These are phyloP conservation scores for Rickenella mellea DNA, from an alignment of 768 basidiomycete genomes.

Conservation along the genomic window DNA sequence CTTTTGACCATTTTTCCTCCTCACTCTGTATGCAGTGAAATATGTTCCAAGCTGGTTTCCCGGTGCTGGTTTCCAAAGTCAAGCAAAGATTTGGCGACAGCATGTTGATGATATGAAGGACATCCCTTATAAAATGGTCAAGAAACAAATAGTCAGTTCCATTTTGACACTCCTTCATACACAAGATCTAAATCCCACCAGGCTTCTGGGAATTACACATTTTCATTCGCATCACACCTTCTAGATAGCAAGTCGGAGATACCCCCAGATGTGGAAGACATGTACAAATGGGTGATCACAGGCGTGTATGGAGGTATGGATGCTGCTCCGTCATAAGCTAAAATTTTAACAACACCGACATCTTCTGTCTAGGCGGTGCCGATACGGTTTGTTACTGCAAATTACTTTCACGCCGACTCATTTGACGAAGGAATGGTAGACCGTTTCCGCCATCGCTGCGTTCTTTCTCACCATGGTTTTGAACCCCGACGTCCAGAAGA, in stretches of 20 bases:
- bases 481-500: too few species aligned
- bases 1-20: too few species aligned
- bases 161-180: slow-evolving; percentile 1
- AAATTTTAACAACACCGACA: background rate
- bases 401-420: too few species aligned
- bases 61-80: slow-evolving; percentile 24
- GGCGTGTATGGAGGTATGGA: slow-evolving; percentile 10
- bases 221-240: slow-evolving; percentile 10
- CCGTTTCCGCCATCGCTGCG: too few species aligned
- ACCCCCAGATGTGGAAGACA: slow-evolving; percentile 4
- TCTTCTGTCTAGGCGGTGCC: slow-evolving; percentile 5
- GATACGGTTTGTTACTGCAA: slow-evolving; percentile 11
- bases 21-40: slow-evolving; percentile 19
- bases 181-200: too few species aligned
- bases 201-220: slow-evolving; percentile 11
- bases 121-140: slow-evolving; percentile 21
- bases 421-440: too few species aligned
- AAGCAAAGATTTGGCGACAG: slow-evolving; percentile 17
- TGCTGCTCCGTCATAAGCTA: too few species aligned
- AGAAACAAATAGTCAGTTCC: slow-evolving; percentile 20
- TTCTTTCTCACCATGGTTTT: too few species aligned
- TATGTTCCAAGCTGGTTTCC: slow-evolving; percentile 32
- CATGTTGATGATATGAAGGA: slow-evolving; percentile 10
- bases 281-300: slow-evolving; percentile 9
- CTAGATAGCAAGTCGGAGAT: slow-evolving; percentile 6